Evolutionary conservation across 2,329 filamentous ascomycete species (phyloP).

Genomic region (Leptographium radiaticola): DNA sequence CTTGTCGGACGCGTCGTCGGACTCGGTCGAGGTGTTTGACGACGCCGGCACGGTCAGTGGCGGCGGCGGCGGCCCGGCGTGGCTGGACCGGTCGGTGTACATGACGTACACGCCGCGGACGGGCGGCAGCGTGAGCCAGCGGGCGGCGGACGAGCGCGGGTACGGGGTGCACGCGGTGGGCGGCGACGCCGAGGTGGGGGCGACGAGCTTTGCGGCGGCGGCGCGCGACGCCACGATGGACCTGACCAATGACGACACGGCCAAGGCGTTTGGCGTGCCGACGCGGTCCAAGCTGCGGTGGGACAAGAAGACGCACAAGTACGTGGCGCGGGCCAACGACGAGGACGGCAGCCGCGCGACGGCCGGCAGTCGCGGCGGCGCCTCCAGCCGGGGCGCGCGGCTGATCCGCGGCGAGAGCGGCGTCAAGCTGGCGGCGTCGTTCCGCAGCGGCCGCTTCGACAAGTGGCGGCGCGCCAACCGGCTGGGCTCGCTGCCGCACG

Average conservation of each 20-base stretch:
- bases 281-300: slow-evolving; percentile 71
- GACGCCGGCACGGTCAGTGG: slow-evolving; percentile 23
- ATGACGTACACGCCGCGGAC: slow-evolving; percentile 88
- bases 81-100: slow-evolving; percentile 80
- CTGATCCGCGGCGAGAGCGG: slow-evolving; percentile 84
- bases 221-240: slow-evolving; percentile 88
- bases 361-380: slow-evolving; percentile 21
- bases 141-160: slow-evolving; percentile 69
- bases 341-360: slow-evolving; percentile 64
- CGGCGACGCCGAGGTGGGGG: slow-evolving; percentile 27
- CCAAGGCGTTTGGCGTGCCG: slow-evolving; percentile 66
- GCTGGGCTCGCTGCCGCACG: slow-evolving; percentile 61
- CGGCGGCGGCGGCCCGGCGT: slow-evolving; percentile 33
- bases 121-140: slow-evolving; percentile 34
- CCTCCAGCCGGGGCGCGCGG: slow-evolving; percentile 34
- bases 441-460: slow-evolving; percentile 89
- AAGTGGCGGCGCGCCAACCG: slow-evolving; percentile 82
- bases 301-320: slow-evolving; percentile 96
- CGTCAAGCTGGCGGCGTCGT: slow-evolving; percentile 88
- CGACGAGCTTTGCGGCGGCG: slow-evolving; percentile 68
- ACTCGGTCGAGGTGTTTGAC: slow-evolving; percentile 60
- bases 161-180: slow-evolving; percentile 85
- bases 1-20: slow-evolving; percentile 5
- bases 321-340: slow-evolving; percentile 83
- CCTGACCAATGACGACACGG: slow-evolving; percentile 74